These are phyloP conservation scores for Lepidium africanum DNA, from an alignment of 345 rosid genomes.

Conservation along the genomic window DNA sequence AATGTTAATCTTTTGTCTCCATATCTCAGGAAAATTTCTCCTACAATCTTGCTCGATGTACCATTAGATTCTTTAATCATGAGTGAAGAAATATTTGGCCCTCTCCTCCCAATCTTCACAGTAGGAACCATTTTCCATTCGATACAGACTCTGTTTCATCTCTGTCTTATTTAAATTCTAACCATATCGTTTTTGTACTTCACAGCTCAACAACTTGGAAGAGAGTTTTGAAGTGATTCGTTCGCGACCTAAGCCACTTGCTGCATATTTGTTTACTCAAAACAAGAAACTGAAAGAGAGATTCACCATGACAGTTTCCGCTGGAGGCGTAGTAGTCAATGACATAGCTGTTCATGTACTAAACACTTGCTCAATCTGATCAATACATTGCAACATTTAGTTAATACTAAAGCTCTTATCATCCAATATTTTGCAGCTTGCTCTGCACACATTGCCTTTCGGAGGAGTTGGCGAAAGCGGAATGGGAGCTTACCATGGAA, in stretches of 20 bases:
- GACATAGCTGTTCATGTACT: conserved; percentile 82
- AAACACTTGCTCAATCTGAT: background rate
- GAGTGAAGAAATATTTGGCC: conserved; percentile 95
- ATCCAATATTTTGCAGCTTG: conserved; percentile 43
- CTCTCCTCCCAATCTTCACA: conserved; percentile 75
- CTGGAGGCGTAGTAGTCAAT: conserved; percentile 80
- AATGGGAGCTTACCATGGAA: conserved; percentile 87
- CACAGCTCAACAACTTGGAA: conserved; percentile 71
- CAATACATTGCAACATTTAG: background rate
- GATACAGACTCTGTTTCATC: background rate
- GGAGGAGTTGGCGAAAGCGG: conserved; percentile 99
- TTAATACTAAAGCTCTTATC: background rate
- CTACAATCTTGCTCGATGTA: conserved; percentile 82
- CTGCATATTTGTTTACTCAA: conserved; percentile 81
- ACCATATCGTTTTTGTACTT: background rate
- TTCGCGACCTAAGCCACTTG: conserved; percentile 81
- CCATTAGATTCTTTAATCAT: conserved; percentile 70
- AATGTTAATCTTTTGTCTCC: background rate
- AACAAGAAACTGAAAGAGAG: conserved; percentile 57
- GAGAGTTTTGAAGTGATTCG: conserved; percentile 67
- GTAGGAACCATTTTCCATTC: conserved; percentile 29
- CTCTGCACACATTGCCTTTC: conserved; percentile 60
- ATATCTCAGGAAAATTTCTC: conserved; percentile 60
- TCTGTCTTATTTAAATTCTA: background rate
- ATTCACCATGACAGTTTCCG: conserved; percentile 63